phyloP scores from a whole-genome alignment of 768 basidiomycete species.

The Suillus fuscotomentosus region DNA sequence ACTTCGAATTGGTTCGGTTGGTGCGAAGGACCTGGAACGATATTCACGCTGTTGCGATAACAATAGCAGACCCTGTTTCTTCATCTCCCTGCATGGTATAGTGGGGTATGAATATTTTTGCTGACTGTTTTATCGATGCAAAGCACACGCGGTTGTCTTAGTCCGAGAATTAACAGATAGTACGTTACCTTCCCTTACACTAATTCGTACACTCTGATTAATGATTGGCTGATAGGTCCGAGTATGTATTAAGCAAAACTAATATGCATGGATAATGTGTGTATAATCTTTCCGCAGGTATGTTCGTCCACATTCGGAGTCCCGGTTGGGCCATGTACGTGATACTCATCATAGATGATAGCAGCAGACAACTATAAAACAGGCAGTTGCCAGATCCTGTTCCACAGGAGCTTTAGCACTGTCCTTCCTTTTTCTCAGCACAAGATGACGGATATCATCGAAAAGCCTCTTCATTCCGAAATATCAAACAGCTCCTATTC shows the following conservation, averaged over 20 bases:
- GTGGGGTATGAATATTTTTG: background rate
- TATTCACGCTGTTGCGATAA: background rate
- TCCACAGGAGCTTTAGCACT: background rate
- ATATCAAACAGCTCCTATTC: slow-evolving; percentile 12
- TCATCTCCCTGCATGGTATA: slow-evolving; percentile 11
- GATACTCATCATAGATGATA: background rate
- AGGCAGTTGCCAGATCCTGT: background rate
- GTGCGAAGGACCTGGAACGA: background rate
- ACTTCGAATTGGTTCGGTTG: background rate
- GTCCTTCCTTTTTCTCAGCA: slow-evolving; percentile 3
- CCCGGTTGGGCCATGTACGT: slow-evolving; percentile 1
- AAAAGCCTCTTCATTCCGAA: slow-evolving; percentile 22
- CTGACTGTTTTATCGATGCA: slow-evolving; percentile 1
- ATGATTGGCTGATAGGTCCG: background rate
- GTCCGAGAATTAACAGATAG: background rate
- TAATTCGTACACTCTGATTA: slow-evolving; percentile 9
- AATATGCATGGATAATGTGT: background rate
- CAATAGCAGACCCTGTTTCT: slow-evolving; percentile 1
- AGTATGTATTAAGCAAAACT: background rate
- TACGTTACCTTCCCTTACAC: background rate
- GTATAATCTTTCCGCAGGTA: background rate
- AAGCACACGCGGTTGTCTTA: slow-evolving; percentile 1
- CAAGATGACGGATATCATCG: slow-evolving; percentile 21
- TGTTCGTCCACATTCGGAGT: slow-evolving; percentile 7
- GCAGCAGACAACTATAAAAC: slow-evolving; percentile 21